Evolutionary conservation across 2,329 filamentous ascomycete species (phyloP).

Genomic region (Pseudogymnoascus sp.): DNA sequence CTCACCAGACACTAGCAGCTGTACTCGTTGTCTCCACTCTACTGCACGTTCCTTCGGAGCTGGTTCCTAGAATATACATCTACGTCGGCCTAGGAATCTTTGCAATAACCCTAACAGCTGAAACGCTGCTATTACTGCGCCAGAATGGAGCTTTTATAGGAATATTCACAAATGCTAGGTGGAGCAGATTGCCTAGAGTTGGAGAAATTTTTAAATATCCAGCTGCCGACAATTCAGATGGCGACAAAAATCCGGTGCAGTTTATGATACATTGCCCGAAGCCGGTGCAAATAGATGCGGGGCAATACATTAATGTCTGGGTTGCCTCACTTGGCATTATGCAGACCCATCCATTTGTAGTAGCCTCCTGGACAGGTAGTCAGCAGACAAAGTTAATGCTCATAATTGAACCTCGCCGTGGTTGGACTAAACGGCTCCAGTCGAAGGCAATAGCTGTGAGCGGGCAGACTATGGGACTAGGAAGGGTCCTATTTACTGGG

Average conservation of each 20-base stretch:
- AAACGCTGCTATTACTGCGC: background rate
- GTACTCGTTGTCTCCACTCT: conserved; percentile 4
- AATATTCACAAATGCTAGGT: conserved; percentile 17
- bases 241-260: background rate
- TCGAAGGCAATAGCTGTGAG: conserved; percentile 6
- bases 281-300: background rate
- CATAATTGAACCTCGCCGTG: conserved; percentile 13
- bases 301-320: conserved; percentile 15
- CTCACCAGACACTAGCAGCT: conserved; percentile 14
- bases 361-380: conserved; percentile 23
- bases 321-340: conserved; percentile 17
- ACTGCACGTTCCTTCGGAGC: background rate
- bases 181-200: conserved; percentile 12
- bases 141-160: conserved; percentile 14
- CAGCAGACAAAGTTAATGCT: conserved; percentile 23
- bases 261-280: conserved; percentile 10
- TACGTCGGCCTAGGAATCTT: conserved; percentile 13
- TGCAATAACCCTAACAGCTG: background rate
- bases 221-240: background rate
- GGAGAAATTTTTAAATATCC: background rate
- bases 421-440: conserved; percentile 16
- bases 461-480: conserved; percentile 10
- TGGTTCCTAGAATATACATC: conserved; percentile 18
- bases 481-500: conserved; percentile 16
- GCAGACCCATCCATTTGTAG: conserved; percentile 26